Evolutionary conservation across 768 basidiomycete species (phyloP), one percentile per base, ranked within the genome.

Genomic region (Lactarius akahatsu): DNA sequence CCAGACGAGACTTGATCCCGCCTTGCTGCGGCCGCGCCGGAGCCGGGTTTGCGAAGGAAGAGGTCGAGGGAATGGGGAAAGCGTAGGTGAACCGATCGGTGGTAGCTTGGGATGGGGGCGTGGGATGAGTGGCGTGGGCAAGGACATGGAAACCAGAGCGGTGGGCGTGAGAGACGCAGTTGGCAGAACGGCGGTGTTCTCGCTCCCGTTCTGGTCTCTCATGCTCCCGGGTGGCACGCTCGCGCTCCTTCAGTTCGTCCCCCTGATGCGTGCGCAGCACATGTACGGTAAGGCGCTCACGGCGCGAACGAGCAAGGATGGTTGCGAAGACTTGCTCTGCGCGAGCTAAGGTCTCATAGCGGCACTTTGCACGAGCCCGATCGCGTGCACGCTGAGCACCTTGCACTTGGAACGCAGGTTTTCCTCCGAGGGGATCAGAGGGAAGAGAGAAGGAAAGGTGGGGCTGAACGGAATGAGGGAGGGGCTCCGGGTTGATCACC

Each of bases 21-120:
- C 68, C 64, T 52, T 63, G 57, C 3, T 40, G 63, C 50, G 56
- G 56, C 23, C 63, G 67, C 38, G 55, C 40, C 28, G 57, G 34
- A 26, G 18, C 30, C 32, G 52, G 36, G 6, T 40, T 62, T 4
- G 61, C 15, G 3, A 11, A 38, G 20, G 57, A 41, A 63, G 66
- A 59, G 1, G 58, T 36, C 34, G 62, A 45, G n/a, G 64, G 30
- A 30, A 64, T 18, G 5, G 70, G 70, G 34, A 71, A 62, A 10
- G 68, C 16, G 47, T 71, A 71, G 16, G 68, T 69, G 26, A 71
- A 69, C n/a, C 61, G 69, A 36, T 69, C 63, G 32, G 47, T 16
- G 40, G 47, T 16, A 3, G 30, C 41, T 4, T 54, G 61, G 7
- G 64, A 15, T 1, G 52, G 18, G 41, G 59, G 45, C 45, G 40